Evolutionary conservation across 306 rosid genomes (phyloP).

Genomic region (Arachis stenosperma): DNA sequence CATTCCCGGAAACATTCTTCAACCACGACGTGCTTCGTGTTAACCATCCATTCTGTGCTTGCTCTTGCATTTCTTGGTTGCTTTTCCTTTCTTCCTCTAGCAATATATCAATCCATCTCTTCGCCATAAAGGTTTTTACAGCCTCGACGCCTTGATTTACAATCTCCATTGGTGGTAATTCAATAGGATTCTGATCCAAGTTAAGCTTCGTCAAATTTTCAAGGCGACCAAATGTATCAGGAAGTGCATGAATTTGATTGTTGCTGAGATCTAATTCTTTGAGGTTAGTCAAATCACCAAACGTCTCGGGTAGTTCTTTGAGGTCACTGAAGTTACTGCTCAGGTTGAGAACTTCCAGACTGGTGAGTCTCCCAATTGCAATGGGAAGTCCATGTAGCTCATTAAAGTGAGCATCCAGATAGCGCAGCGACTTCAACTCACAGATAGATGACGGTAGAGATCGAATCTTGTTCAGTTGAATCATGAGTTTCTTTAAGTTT

Average conservation of each 20-base stretch:
- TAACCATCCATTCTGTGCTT: constrained; percentile 71
- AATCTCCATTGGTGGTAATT: constrained; percentile 78
- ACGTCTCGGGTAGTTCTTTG: constrained; percentile 78
- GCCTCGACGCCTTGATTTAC: constrained; percentile 76
- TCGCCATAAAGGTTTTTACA: constrained; percentile 68
- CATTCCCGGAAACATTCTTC: constrained; percentile 68
- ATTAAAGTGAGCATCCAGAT: constrained; percentile 91
- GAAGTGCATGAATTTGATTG: constrained; percentile 85
- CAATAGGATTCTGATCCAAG: constrained; percentile 92
- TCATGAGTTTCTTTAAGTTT: constrained; percentile 67
- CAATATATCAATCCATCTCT: constrained; percentile 80
- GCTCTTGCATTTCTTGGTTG: constrained; percentile 73
- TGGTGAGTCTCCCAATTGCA: constrained; percentile 70
- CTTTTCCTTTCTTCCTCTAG: constrained; percentile 79
- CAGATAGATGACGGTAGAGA: constrained; percentile 85
- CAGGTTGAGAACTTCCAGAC: constrained; percentile 72
- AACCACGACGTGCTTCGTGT: constrained; percentile 90
- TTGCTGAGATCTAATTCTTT: constrained; percentile 92
- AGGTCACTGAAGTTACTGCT: constrained; percentile 87
- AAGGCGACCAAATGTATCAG: constrained; percentile 91
- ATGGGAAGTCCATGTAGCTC: constrained; percentile 86
- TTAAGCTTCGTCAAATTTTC: constrained; percentile 76
- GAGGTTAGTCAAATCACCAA: constrained; percentile 86
- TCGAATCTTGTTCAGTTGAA: constrained; percentile 84
- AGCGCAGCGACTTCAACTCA: constrained; percentile 75